A percentile compares a stretch with the other conserved stretches of the same genome.
Conservation (phyloP, 495 filamentous ascomycete genomes). For the Penicillium riverlandense region DNA sequence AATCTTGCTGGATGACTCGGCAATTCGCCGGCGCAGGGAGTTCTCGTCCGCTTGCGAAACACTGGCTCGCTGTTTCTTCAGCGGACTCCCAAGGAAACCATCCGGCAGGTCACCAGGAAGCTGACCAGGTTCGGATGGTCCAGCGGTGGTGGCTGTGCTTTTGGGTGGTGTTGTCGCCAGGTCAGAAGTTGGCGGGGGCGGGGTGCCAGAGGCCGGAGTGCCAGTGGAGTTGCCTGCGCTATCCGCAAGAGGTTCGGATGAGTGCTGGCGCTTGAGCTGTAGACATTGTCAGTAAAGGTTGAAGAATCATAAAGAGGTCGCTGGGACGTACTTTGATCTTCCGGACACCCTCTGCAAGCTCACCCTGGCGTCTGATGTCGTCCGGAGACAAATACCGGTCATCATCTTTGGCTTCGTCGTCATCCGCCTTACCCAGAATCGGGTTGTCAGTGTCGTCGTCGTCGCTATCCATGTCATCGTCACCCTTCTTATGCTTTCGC, state of each 20-base stretch:
- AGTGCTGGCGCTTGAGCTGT: conserved; percentile 94
- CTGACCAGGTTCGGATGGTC: conserved; percentile 20
- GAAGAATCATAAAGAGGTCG: not conserved
- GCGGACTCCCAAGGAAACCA: conserved; percentile 61
- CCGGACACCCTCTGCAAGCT: conserved; percentile 83
- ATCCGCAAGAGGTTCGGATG: conserved; percentile 62
- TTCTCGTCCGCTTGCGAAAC: conserved; percentile 55
- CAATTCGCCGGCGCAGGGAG: conserved; percentile 40
- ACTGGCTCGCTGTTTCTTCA: conserved; percentile 77
- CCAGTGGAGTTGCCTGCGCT: conserved; percentile 33
- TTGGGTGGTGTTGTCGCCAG: conserved; percentile 37
- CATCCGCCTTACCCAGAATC: conserved; percentile 56
- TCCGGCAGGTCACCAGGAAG: conserved; percentile 29
- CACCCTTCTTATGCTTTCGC: conserved; percentile 40
- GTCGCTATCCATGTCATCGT: conserved; percentile 57
- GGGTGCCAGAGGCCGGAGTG: conserved; percentile 36
- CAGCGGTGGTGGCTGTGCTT: conserved; percentile 10
- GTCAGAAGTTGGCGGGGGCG: conserved; percentile 24
- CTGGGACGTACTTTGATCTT: conserved; percentile 73
- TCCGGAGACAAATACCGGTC: conserved; percentile 58
- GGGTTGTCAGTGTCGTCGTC: conserved; percentile 52
- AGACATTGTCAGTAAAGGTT: conserved; percentile 3
- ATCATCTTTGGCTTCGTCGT: conserved; percentile 65
- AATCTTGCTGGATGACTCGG: conserved; percentile 32
- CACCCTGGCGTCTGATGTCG: conserved; percentile 74